phyloP scores from a whole-genome alignment of 306 rosid species.

The Quercus rubra region DNA sequence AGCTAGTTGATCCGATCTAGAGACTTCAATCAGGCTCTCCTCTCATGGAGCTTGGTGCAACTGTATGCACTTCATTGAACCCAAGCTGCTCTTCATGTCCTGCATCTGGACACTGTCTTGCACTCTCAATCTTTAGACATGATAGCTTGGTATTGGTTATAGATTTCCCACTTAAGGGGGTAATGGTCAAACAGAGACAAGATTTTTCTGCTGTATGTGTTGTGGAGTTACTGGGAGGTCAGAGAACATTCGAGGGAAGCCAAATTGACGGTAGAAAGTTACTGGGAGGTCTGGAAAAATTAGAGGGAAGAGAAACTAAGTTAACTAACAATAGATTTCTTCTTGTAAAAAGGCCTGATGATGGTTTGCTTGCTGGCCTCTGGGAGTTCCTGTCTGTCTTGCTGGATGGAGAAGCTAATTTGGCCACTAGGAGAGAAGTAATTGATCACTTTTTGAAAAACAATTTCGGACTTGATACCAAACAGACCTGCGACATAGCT shows the following conservation, averaged over 20 bases:
- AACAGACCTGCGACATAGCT: conserved; percentile 41
- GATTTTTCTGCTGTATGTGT: conserved; percentile 76
- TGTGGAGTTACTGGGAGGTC: conserved; percentile 61
- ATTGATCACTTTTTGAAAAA: conserved; percentile 45
- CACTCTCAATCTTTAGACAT: conserved; percentile 48
- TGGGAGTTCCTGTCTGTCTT: conserved; percentile 91
- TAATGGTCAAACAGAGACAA: conserved; percentile 57
- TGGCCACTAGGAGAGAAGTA: conserved; percentile 49
- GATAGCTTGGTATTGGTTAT: conserved; percentile 56
- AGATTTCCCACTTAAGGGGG: conserved; percentile 64
- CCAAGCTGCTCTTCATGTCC: conserved; percentile 84
- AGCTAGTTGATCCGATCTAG: conserved; percentile 84
- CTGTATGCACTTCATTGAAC: conserved; percentile 65
- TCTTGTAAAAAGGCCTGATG: conserved; percentile 78
- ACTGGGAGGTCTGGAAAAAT: conserved; percentile 37
- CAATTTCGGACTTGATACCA: conserved; percentile 45
- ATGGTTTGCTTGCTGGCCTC: conserved; percentile 92
- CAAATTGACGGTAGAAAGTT: conserved; percentile 48
- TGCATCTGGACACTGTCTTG: conserved; percentile 59
- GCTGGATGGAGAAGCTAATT: conserved; percentile 53
- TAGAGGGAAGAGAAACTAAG: conserved; percentile 13
- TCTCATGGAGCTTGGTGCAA: conserved; percentile 97
- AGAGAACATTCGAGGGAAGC: conserved; percentile 19
- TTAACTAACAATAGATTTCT: conserved; percentile 43
- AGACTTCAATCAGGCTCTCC: conserved; percentile 89